phyloP scores from a whole-genome alignment of 2,329 filamentous ascomycete genomes.

The Dendrostoma leiphaemia region DNA sequence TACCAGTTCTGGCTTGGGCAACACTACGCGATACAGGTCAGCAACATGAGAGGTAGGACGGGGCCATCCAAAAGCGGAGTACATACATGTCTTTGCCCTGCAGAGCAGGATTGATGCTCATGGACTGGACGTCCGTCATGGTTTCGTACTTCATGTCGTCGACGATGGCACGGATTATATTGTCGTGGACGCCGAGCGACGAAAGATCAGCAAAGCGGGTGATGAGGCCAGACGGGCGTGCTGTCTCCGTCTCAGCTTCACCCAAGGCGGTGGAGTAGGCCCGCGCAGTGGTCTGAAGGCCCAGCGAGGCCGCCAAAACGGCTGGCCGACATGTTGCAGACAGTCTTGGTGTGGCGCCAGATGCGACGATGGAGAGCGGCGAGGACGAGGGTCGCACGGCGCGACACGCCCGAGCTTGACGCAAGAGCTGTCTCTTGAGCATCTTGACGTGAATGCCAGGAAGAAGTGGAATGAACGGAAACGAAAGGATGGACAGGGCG shows the following conservation, averaged over 20 bases:
- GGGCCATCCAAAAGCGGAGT: background rate
- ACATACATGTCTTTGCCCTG: slow-evolving; percentile 80
- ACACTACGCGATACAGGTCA: slow-evolving; percentile 51
- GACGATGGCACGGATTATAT: slow-evolving; percentile 67
- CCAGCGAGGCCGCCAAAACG: slow-evolving; percentile 8
- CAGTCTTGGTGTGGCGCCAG: slow-evolving; percentile 3
- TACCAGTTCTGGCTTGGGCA: slow-evolving; percentile 94
- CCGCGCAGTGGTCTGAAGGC: slow-evolving; percentile 13
- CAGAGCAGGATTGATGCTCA: slow-evolving; percentile 78
- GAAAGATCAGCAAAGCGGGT: slow-evolving; percentile 45
- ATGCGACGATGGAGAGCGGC: slow-evolving; percentile 6
- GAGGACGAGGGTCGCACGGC: slow-evolving; percentile 15
- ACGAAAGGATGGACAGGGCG: background rate
- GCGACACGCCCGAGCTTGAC: slow-evolving; percentile 17
- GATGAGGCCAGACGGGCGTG: slow-evolving; percentile 24
- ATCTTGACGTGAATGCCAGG: slow-evolving; percentile 14
- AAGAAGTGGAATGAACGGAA: too few species aligned
- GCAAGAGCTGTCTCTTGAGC: slow-evolving; percentile 19
- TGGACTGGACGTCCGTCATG: slow-evolving; percentile 91
- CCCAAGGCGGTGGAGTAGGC: slow-evolving; percentile 21
- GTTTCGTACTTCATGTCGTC: slow-evolving; percentile 70
- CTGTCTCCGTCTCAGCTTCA: slow-evolving; percentile 12
- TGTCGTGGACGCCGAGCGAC: slow-evolving; percentile 55
- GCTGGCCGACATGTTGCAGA: slow-evolving; percentile 8
- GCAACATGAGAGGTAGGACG: background rate